Conservation (phyloP, 2,329 filamentous ascomycete genomes). For the Arachnopeziza araneosa region DNA sequence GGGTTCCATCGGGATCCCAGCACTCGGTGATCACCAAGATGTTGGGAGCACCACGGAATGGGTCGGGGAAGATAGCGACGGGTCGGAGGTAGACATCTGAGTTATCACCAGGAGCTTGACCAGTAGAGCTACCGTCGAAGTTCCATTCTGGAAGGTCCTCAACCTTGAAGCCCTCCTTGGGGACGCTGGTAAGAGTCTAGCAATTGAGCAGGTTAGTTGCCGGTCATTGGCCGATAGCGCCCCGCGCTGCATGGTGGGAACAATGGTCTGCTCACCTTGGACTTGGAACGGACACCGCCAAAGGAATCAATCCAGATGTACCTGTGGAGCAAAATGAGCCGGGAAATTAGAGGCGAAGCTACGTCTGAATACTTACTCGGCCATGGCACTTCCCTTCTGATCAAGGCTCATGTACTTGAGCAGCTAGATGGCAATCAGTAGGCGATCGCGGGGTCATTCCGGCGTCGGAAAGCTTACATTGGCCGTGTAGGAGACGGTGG, state of each 20-base stretch:
- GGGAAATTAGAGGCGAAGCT: constrained; percentile 52
- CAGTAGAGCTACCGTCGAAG: constrained; percentile 85
- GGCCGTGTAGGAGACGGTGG: constrained; percentile 32
- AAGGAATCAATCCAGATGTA: constrained; percentile 92
- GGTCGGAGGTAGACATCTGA: constrained; percentile 96
- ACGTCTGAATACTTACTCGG: constrained; percentile 67
- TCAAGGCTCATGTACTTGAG: constrained; percentile 87
- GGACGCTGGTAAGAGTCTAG: constrained; percentile 58
- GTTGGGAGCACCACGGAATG: constrained; percentile 85
- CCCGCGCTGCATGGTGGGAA: neutral
- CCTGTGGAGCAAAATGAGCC: constrained; percentile 17
- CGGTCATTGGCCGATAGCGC: neutral
- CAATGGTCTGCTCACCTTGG: constrained; percentile 62
- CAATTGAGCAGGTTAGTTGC: constrained; percentile 25
- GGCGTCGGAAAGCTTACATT: constrained; percentile 32
- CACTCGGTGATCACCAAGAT: constrained; percentile 92
- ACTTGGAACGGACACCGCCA: constrained; percentile 87
- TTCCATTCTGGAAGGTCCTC: constrained; percentile 73
- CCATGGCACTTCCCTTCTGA: constrained; percentile 84
- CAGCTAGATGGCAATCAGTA: constrained; percentile 50
- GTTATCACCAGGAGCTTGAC: constrained; percentile 89
- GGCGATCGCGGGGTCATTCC: constrained; percentile 6
- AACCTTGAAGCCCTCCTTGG: constrained; percentile 39
- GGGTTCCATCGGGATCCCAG: constrained; percentile 88
- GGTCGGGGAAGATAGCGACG: constrained; percentile 82